Percentiles rank a stretch among this genome's conserved stretches.
These are phyloP conservation scores for Otatea glauca DNA, from an alignment of 176 grass and related monocot species.

Conservation along the genomic window DNA sequence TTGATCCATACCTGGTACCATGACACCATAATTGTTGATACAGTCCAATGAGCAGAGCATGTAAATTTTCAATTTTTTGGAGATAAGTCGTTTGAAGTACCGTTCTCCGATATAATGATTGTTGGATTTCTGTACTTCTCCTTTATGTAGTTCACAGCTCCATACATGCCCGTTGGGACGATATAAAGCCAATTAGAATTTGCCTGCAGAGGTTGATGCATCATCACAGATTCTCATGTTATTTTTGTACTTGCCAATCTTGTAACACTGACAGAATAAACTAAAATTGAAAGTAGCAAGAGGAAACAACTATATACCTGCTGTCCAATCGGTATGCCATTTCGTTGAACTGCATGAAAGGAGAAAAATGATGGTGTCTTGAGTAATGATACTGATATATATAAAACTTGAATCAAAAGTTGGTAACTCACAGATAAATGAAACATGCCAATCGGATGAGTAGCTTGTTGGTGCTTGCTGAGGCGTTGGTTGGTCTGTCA, in stretches of 20 bases:
- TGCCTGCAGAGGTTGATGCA: constrained; percentile 48
- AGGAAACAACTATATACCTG: constrained; percentile 49
- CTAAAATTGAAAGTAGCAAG: constrained; percentile 14
- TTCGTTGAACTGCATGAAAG: constrained; percentile 58
- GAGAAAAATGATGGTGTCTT: neutral
- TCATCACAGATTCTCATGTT: neutral
- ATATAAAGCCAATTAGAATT: constrained; percentile 90
- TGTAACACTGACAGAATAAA: constrained; percentile 26
- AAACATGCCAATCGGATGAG: constrained; percentile 68
- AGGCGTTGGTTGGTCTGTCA: constrained; percentile 44
- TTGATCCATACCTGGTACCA: constrained; percentile 68
- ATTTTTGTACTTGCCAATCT: neutral
- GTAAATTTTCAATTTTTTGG: neutral
- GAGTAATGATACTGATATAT: neutral
- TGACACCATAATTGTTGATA: neutral
- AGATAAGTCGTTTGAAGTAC: constrained; percentile 40
- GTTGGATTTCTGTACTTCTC: constrained; percentile 74
- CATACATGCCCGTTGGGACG: constrained; percentile 83
- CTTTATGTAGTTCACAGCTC: constrained; percentile 75
- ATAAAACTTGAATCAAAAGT: constrained; percentile 28
- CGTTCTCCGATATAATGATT: constrained; percentile 84
- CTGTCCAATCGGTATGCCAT: constrained; percentile 78
- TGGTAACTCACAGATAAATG: constrained; percentile 48
- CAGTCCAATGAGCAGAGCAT: neutral
- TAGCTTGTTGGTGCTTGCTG: constrained; percentile 62